Evolutionary conservation across 257 asterid genomes (phyloP), one percentile per base, ranked within the genome.

Genomic region (Gentiana macrophylla): DNA sequence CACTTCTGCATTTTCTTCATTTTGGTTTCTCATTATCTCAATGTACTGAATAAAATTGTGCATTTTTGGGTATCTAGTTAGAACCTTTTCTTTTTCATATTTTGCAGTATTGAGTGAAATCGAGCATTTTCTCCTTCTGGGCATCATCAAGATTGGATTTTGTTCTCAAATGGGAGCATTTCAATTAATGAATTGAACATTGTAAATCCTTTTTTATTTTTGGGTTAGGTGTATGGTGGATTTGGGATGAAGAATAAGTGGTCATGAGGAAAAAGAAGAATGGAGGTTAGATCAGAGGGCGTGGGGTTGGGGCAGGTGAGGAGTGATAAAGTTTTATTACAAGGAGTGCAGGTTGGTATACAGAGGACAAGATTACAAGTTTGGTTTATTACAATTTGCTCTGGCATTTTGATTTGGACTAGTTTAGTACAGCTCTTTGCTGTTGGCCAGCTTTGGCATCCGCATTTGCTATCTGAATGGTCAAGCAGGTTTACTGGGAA

Each of bases 361-460:
- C 96, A 76, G 65, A 81, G 88, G 68, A 72, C 94, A 10, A 73
- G 92, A 59, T 71, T 89, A 64, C 84, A 78, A 70, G 89, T 81
- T 65, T 89, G 94, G 94, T 89, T 89, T 61, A 78, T 89, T 73
- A 83, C 92, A 77, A 82, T 89, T 59, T 89, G 97, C 74, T 79
- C 89, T 55, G 81, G 86, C 70, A 89, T 89, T 76, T 71, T 89
- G 49, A 78, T 89, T 73, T 89, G 97, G 97, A 86, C 97, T 50
- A 80, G 95, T 74, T 75, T 89, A 87, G 86, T 83, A 62, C 97
- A 89, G 68, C 89, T 89, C 53, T 79, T 86, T 56, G 78, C 92
- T 8, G 89, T 85, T 61, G 81, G 82, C 57, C 84, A 83, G 72
- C 83, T 89, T 32, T 89, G 94, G 93, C 86, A 78, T 57, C 97